These are phyloP conservation scores for Macrolepiota fuliginosa DNA, from an alignment of 768 basidiomycete genomes.

Conservation along the genomic window DNA sequence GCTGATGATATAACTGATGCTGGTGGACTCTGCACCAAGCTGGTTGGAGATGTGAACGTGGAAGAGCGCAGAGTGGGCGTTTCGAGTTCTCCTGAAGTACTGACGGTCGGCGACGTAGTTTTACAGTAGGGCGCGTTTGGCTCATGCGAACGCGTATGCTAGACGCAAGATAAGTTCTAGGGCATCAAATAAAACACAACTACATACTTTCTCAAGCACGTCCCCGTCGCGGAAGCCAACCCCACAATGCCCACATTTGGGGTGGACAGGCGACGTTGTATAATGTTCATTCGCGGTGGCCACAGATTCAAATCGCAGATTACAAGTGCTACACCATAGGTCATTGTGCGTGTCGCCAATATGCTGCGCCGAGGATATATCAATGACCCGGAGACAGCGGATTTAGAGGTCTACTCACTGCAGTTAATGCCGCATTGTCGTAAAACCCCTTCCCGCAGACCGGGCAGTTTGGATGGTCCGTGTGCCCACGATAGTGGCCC, in stretches of 20 bases:
- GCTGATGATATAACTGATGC: background rate
- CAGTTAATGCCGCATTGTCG: conserved; percentile 29
- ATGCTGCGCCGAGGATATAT: conserved; percentile 29
- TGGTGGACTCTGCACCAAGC: background rate
- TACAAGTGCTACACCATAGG: conserved; percentile 34
- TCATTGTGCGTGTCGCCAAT: conserved; percentile 33
- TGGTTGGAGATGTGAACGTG: background rate
- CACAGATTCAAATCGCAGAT: conserved; percentile 35
- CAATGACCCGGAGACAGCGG: background rate
- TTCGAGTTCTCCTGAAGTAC: background rate
- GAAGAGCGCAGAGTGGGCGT: conserved; percentile 6
- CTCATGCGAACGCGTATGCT: conserved; percentile 17
- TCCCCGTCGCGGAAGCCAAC: conserved; percentile 38
- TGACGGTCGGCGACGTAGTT: background rate
- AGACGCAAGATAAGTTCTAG: background rate
- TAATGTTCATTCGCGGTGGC: conserved; percentile 39
- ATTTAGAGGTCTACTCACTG: conserved; percentile 24
- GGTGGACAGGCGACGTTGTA: conserved; percentile 38
- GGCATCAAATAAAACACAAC: background rate
- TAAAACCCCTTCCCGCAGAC: conserved; percentile 43
- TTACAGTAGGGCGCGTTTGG: background rate
- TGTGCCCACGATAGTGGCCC: conserved; percentile 45
- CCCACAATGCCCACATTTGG: conserved; percentile 41
- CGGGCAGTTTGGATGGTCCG: conserved; percentile 43
- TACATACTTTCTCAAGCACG: conserved; percentile 33